These are phyloP conservation scores for Pythium aquatile DNA, from an alignment of 352 stramenopile genomes.

Conservation along the genomic window DNA sequence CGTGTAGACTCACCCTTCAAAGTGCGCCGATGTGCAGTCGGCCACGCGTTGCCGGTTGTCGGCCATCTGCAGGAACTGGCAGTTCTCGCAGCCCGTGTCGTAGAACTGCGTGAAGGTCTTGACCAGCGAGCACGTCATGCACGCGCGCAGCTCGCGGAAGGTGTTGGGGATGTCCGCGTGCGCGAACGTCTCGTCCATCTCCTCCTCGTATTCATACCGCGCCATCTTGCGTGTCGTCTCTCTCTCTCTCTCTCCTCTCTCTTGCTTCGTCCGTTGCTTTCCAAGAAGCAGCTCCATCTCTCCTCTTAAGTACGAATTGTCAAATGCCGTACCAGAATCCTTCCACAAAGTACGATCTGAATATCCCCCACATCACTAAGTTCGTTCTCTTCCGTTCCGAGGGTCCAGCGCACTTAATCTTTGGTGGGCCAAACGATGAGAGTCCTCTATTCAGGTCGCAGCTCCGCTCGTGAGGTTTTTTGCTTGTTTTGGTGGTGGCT, in stretches of 20 bases:
- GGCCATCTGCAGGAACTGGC: constrained; percentile 86
- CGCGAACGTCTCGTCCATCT: constrained; percentile 72
- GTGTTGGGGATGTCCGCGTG: constrained; percentile 88
- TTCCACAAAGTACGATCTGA: constrained; percentile 7
- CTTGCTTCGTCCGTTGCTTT: constrained; percentile 9
- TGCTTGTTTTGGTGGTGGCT: constrained; percentile 26
- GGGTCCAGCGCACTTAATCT: not conserved
- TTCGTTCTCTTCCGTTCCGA: not conserved
- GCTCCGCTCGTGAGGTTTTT: constrained; percentile 23
- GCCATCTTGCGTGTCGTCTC: constrained; percentile 22
- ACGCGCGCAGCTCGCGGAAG: constrained; percentile 85
- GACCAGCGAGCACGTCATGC: constrained; percentile 88
- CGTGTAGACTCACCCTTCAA: constrained; percentile 59
- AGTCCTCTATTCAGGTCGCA: constrained; percentile 1
- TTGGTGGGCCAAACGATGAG: not conserved
- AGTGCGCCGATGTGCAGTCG: constrained; percentile 88
- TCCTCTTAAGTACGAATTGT: not conserved
- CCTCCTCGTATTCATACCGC: constrained; percentile 81
- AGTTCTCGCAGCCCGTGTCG: constrained; percentile 89
- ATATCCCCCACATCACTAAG: not conserved
- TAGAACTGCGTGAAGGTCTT: constrained; percentile 92
- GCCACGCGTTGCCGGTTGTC: constrained; percentile 87
- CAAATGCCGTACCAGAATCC: too few relatives aligned
- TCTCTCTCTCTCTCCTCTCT: not conserved
- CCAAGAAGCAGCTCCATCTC: not conserved